A percentile compares a stretch with the other conserved stretches of the same genome.
These are phyloP conservation scores for Colletotrichum eleusines DNA, from an alignment of 2,329 filamentous ascomycete genomes.

Conservation along the genomic window DNA sequence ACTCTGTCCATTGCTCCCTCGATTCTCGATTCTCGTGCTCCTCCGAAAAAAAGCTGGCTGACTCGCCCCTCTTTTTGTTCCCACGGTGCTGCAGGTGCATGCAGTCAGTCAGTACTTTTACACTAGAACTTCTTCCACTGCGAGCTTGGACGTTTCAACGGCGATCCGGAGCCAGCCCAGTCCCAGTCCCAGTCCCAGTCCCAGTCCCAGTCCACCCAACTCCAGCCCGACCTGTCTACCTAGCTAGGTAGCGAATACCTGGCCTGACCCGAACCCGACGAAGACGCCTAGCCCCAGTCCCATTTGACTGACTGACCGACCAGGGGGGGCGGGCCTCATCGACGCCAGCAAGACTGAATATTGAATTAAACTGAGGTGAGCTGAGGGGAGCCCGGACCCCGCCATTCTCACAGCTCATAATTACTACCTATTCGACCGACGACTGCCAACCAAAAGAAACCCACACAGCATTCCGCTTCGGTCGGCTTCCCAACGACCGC, in stretches of 20 bases:
- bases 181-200: too few species aligned
- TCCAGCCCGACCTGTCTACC: constrained; percentile 23
- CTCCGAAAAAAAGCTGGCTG: constrained; percentile 31
- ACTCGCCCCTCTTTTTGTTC: constrained; percentile 40
- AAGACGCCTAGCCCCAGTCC: constrained; percentile 24
- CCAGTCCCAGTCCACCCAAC: constrained; percentile 31
- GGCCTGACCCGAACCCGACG: constrained; percentile 31
- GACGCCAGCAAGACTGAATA: constrained; percentile 7
- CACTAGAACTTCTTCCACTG: constrained; percentile 16
- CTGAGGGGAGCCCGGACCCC: constrained; percentile 24
- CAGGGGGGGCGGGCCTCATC: not conserved
- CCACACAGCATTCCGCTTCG: constrained; percentile 31
- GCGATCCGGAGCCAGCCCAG: constrained; percentile 28
- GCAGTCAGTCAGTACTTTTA: not conserved
- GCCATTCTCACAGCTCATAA: constrained; percentile 31
- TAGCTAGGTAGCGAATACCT: too few species aligned
- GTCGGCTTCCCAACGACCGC: constrained; percentile 31
- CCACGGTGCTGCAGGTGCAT: constrained; percentile 37
- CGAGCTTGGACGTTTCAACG: constrained; percentile 36
- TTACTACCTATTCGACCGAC: too few species aligned
- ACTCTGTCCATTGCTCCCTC: not conserved
- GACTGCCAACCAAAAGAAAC: constrained; percentile 23
- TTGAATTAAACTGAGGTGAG: constrained; percentile 18
- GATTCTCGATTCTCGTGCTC: not conserved
- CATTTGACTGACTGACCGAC: too few species aligned